Conservation (phyloP, 2,329 filamentous ascomycete species). For the Erysiphe pulchra region DNA sequence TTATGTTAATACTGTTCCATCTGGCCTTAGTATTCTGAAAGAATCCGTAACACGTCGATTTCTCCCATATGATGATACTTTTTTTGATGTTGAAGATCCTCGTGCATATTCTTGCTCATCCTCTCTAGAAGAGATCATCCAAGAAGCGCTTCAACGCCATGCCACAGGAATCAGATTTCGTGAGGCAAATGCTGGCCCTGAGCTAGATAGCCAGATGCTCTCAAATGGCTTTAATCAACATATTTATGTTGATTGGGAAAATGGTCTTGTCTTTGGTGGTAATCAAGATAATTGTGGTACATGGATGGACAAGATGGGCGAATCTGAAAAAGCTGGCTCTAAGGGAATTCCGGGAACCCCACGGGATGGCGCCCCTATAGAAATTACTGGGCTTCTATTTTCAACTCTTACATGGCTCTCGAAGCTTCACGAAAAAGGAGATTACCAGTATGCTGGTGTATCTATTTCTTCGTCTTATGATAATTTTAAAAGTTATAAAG, state of each 20-base stretch:
- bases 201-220: constrained; percentile 80
- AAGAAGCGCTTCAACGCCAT: constrained; percentile 81
- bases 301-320: constrained; percentile 99
- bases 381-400: constrained; percentile 84
- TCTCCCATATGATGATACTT: constrained; percentile 84
- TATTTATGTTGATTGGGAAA: constrained; percentile 74
- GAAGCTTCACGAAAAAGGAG: constrained; percentile 35
- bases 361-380: constrained; percentile 78
- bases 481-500: constrained; percentile 37
- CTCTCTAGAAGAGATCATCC: constrained; percentile 68
- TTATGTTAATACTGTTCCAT: constrained; percentile 57
- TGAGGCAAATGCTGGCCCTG: constrained; percentile 77
- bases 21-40: constrained; percentile 47
- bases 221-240: constrained; percentile 79
- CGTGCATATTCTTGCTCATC: constrained; percentile 69
- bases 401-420: constrained; percentile 67
- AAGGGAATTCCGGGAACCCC: constrained; percentile 94
- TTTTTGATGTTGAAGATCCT: constrained; percentile 59
- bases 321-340: constrained; percentile 68
- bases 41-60: constrained; percentile 65
- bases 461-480: constrained; percentile 26
- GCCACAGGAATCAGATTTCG: constrained; percentile 75
- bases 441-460: constrained; percentile 51
- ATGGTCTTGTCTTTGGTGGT: constrained; percentile 77
- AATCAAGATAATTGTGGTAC: constrained; percentile 91